Conservation (phyloP, 805 yeast genomes). For the Lipomyces sp. region DNA sequence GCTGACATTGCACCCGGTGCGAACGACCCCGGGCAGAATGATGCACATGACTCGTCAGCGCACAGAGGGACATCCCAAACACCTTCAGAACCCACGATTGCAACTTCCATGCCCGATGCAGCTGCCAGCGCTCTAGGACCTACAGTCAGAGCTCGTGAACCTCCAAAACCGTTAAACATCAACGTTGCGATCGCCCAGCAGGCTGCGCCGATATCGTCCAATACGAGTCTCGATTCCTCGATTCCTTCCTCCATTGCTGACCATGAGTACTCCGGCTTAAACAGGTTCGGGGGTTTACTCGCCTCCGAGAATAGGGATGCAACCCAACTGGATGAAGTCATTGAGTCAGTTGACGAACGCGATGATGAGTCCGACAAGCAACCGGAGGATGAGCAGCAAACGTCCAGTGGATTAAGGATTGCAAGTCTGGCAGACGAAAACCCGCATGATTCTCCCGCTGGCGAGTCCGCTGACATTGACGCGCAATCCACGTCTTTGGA, state of each 20-base stretch:
- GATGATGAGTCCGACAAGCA: neutral
- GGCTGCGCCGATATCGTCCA: neutral
- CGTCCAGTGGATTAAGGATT: neutral
- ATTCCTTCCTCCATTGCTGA: conserved; percentile 29
- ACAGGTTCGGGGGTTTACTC: conserved; percentile 14
- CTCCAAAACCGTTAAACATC: conserved; percentile 7
- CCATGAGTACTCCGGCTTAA: conserved; percentile 25
- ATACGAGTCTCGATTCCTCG: conserved; percentile 18
- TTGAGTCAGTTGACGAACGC: neutral
- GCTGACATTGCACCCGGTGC: neutral
- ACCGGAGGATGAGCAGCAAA: neutral
- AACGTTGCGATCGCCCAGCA: conserved; percentile 9
- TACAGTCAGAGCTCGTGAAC: neutral
- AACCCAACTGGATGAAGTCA: neutral
- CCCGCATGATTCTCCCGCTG: conserved; percentile 4
- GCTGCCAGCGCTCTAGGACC: neutral
- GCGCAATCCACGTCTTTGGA: conserved; percentile 8
- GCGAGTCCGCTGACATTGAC: neutral
- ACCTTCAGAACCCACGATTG: neutral
- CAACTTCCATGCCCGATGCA: neutral
- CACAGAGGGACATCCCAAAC: neutral
- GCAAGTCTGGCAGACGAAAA: neutral
- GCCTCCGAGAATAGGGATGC: neutral
- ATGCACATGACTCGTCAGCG: neutral
- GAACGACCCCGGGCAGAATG: neutral